Evolutionary conservation across 257 asterid genomes (phyloP), one percentile per base, ranked within the genome.

Genomic region (Schizonepeta tenuifolia): DNA sequence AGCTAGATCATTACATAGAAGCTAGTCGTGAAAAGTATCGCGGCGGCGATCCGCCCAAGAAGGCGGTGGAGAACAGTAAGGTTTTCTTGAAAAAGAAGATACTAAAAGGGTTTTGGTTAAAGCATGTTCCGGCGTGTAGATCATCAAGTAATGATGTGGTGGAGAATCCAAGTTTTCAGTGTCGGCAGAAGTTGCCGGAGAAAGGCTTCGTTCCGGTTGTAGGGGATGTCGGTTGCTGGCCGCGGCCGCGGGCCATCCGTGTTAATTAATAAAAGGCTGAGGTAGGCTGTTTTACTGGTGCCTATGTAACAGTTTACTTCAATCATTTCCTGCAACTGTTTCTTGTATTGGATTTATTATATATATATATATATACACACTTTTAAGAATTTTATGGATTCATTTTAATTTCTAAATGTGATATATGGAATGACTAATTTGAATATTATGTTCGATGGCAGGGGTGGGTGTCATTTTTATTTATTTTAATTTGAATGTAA

Each of bases 1-100:
- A 87, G 74, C 89, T 91, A 0, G 79, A 89, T 54, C 41, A 26
- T 15, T 86, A 89, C 54, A 83, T 87, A n/a, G 73, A 80, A 15
- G 75, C 84, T 12, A 80, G 83, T 60, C 79, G 40, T 44, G 69
- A 59, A 18, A 55, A 77, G 33, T 33, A 65, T 20, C 20, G 51
- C 44, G 53, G 44, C 41, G 55, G 72, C 15, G 15, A 24, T 1
- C 53, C 9, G 47, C 65, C 75, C n/a, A 14, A 4, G 54, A 6
- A 4, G 44, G 50, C 61, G 54, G 82, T 38, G 68, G 22, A 0
- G 11, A 78, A 40, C 38, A 61, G 22, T 54, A 60, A 65, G 61
- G 50, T 14, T 36, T 50, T 63, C 28, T 13, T 26, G 1, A 77
- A 67, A 69, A 80, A 41, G 57, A 67, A 65, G 66, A 20, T 33